These are phyloP conservation scores for Phytomonas serpens DNA, from an alignment of 208 protist genomes.

Conservation along the genomic window DNA sequence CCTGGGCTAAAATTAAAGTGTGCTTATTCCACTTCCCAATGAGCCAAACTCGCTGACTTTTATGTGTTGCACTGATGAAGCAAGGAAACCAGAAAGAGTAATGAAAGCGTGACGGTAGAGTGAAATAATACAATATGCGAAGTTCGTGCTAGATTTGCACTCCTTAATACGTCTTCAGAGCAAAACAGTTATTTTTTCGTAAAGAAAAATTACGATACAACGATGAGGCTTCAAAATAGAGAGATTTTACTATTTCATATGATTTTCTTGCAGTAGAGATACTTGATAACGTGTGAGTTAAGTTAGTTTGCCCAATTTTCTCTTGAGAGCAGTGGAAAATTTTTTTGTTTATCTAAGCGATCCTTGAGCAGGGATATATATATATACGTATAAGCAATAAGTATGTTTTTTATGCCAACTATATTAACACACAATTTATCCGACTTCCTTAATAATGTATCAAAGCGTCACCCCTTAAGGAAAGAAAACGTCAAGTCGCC, in stretches of 20 bases:
- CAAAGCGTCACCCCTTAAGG: background rate
- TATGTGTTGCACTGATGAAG: background rate
- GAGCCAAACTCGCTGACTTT: background rate
- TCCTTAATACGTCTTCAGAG: background rate
- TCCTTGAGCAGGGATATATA: constrained; percentile 1
- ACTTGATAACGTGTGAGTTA: background rate
- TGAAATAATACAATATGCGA: background rate
- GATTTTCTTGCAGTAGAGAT: background rate
- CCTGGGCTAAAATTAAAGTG: background rate
- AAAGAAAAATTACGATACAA: background rate
- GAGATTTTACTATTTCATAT: background rate
- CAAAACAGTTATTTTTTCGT: background rate
- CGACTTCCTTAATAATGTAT: background rate
- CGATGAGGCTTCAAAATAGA: background rate
- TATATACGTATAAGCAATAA: constrained; percentile 4
- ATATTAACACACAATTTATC: background rate
- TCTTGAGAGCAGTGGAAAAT: background rate
- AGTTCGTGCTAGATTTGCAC: background rate
- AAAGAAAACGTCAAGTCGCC: background rate
- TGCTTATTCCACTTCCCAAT: background rate
- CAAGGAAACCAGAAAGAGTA: background rate
- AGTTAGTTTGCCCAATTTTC: background rate
- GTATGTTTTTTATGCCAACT: constrained; percentile 3
- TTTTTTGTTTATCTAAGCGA: background rate
- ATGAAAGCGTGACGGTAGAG: background rate